Conservation (phyloP, 768 basidiomycete species). For the Pulveroboletus sp. region DNA sequence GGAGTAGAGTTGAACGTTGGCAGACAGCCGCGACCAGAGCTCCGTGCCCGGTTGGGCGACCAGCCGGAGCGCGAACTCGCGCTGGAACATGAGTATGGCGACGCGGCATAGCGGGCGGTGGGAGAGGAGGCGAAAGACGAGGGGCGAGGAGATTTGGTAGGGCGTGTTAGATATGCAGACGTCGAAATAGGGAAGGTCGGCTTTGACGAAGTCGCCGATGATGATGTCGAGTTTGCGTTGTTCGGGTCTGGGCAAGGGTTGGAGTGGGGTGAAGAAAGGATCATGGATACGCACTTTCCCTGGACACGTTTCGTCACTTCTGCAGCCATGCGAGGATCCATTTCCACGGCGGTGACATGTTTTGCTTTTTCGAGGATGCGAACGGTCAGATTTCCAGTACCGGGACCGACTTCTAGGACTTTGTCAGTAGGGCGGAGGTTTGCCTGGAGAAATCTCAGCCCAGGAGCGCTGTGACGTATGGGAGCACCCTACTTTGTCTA, state of each 20-base stretch:
- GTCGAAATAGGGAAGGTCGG: slow-evolving; percentile 96
- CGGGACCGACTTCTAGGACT: slow-evolving; percentile 95
- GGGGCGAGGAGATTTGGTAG: slow-evolving; percentile 97
- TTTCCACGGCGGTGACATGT: slow-evolving; percentile 90
- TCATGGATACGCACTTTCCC: slow-evolving; percentile 74
- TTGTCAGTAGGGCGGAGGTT: slow-evolving; percentile 91
- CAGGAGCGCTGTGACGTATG: background rate
- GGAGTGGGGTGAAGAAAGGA: background rate
- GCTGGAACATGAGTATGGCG: slow-evolving; percentile 99
- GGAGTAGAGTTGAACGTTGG: slow-evolving; percentile 96
- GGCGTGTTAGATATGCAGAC: slow-evolving; percentile 99
- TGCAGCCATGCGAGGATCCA: slow-evolving; percentile 98
- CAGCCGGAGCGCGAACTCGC: slow-evolving; percentile 93
- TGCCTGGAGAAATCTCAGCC: slow-evolving; percentile 47
- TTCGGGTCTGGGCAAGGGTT: slow-evolving; percentile 61
- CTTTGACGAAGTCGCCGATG: slow-evolving; percentile 97
- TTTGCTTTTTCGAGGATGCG: slow-evolving; percentile 91
- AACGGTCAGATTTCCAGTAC: slow-evolving; percentile 94
- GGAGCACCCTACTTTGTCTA: slow-evolving; percentile 47
- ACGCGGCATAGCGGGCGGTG: slow-evolving; percentile 92
- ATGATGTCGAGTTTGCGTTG: slow-evolving; percentile 93
- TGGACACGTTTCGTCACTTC: slow-evolving; percentile 96
- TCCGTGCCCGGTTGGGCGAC: slow-evolving; percentile 79
- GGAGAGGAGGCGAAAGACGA: slow-evolving; percentile 94
- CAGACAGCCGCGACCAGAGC: slow-evolving; percentile 91